These are phyloP conservation scores for Debaryomycetaceae sp. DNA, from an alignment of 1,139 yeast genomes.

Conservation along the genomic window DNA sequence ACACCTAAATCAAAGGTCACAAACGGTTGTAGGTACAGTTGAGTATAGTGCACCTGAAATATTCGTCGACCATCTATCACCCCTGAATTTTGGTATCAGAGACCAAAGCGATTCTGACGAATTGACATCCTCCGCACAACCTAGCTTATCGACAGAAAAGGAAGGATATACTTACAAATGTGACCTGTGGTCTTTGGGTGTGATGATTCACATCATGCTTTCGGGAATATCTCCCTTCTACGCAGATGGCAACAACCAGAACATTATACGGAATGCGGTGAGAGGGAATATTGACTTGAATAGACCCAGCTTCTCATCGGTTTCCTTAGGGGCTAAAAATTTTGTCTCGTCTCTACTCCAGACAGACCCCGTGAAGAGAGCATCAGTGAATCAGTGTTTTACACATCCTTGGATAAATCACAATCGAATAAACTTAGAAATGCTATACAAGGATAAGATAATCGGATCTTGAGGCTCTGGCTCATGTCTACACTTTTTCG, in stretches of 20 bases:
- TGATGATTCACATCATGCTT: constrained; percentile 51
- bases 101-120: background rate
- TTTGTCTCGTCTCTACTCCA: constrained; percentile 40
- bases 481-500: too few relatives aligned
- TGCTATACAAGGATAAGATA: constrained; percentile 9
- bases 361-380: constrained; percentile 35
- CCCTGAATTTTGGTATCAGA: background rate
- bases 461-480: background rate
- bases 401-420: constrained; percentile 44
- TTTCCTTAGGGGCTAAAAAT: constrained; percentile 38
- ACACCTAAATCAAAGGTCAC: constrained; percentile 32
- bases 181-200: constrained; percentile 68
- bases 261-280: constrained; percentile 37
- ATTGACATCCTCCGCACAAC: background rate
- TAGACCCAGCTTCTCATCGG: constrained; percentile 34
- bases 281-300: constrained; percentile 39
- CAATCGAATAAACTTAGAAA: constrained; percentile 11
- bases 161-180: constrained; percentile 52
- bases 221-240: constrained; percentile 64
- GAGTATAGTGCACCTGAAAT: constrained; percentile 68
- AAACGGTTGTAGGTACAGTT: constrained; percentile 62
- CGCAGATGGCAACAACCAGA: constrained; percentile 35
- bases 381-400: constrained; percentile 23
- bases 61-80: constrained; percentile 5
- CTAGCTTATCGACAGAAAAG: background rate